Evolutionary conservation across 192 early-diverging fungal genomes (phyloP).

Genomic region (Tieghemiomyces parasiticus): DNA sequence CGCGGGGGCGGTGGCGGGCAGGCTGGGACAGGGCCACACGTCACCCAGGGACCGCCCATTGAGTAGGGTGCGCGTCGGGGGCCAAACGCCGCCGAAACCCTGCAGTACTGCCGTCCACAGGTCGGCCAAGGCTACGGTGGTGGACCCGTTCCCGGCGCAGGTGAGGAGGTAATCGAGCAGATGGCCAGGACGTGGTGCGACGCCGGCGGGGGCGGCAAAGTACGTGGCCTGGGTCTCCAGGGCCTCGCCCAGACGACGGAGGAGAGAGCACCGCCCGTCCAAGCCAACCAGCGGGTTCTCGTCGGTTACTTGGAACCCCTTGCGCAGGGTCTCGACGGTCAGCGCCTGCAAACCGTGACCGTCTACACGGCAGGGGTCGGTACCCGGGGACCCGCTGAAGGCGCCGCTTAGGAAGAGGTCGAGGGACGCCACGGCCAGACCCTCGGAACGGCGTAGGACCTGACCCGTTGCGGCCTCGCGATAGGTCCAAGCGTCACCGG

Average conservation of each 20-base stretch:
- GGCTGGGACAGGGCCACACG: constrained; percentile 66
- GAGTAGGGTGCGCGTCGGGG: constrained; percentile 59
- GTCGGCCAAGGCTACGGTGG: constrained; percentile 42
- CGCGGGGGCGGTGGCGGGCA: constrained; percentile 17
- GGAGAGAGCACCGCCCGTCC: constrained; percentile 54
- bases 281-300: constrained; percentile 69
- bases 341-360: constrained; percentile 26
- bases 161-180: constrained; percentile 65
- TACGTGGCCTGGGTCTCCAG: constrained; percentile 32
- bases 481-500: constrained; percentile 69
- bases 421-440: constrained; percentile 68
- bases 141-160: constrained; percentile 29
- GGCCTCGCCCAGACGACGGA: constrained; percentile 44
- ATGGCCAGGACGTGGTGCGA: constrained; percentile 60
- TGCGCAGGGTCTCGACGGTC: constrained; percentile 14
- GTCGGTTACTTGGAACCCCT: constrained; percentile 65
- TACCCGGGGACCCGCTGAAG: constrained; percentile 48
- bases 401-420: constrained; percentile 69
- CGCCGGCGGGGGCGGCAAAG: constrained; percentile 31
- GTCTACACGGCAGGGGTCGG: constrained; percentile 52
- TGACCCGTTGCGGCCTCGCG: constrained; percentile 27
- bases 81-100: constrained; percentile 76
- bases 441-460: constrained; percentile 58
- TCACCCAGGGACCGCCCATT: constrained; percentile 70
- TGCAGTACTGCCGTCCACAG: constrained; percentile 70